Percentiles rank a stretch among this genome's conserved stretches.
Evolutionary conservation across 768 basidiomycete genomes (phyloP).

Genomic region (Hemileccinum impolitum): DNA sequence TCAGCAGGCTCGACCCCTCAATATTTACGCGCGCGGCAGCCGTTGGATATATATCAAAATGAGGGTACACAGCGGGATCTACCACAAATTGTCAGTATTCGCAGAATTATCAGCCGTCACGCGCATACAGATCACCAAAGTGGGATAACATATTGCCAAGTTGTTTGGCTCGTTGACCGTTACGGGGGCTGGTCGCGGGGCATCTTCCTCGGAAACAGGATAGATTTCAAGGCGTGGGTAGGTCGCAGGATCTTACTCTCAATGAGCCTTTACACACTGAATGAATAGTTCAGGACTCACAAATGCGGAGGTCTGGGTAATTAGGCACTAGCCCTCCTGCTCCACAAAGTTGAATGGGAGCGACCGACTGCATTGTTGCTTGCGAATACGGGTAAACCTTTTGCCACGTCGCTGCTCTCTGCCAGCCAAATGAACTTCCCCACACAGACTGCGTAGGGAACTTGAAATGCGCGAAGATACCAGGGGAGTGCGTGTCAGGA

Average conservation of each 20-base stretch:
- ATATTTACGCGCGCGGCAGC: background rate
- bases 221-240: slow-evolving; percentile 45
- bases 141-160: slow-evolving; percentile 29
- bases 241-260: slow-evolving; percentile 31
- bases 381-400: slow-evolving; percentile 16
- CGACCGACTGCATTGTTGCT: background rate
- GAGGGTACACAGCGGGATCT: slow-evolving; percentile 42
- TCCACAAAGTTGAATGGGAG: slow-evolving; percentile 7
- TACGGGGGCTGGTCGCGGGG: background rate
- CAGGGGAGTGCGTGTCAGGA: slow-evolving; percentile 23
- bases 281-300: slow-evolving; percentile 7
- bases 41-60: slow-evolving; percentile 39
- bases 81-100: slow-evolving; percentile 4
- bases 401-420: slow-evolving; percentile 12
- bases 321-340: slow-evolving; percentile 6
- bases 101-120: background rate
- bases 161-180: background rate
- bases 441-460: slow-evolving; percentile 16
- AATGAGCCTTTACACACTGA: slow-evolving; percentile 3
- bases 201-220: slow-evolving; percentile 22
- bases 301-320: slow-evolving; percentile 19
- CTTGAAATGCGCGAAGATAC: slow-evolving; percentile 2
- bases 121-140: slow-evolving; percentile 35
- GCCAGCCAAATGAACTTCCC: slow-evolving; percentile 23
- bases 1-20: background rate